phyloP scores from a whole-genome alignment of 2,329 filamentous ascomycete genomes.

The Colletotrichum orchidophilum region DNA sequence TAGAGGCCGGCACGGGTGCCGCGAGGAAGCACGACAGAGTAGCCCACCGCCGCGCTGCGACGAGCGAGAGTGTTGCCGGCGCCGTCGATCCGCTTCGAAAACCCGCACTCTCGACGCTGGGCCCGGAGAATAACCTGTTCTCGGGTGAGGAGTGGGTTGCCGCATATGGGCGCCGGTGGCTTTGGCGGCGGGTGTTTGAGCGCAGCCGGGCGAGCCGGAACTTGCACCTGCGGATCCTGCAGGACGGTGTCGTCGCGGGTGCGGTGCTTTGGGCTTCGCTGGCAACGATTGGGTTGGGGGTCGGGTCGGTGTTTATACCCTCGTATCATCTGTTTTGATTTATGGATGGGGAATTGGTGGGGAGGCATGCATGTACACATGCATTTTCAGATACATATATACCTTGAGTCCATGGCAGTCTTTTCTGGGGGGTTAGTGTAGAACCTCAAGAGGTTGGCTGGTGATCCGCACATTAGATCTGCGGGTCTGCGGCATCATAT shows the following conservation, averaged over 20 bases:
- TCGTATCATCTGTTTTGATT: conserved; percentile 24
- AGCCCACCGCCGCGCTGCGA: conserved; percentile 29
- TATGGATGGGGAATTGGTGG: background rate
- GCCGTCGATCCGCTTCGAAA: conserved; percentile 37
- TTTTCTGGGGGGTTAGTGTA: background rate
- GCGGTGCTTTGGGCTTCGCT: conserved; percentile 40
- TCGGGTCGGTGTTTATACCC: conserved; percentile 37
- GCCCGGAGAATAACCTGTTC: conserved; percentile 38
- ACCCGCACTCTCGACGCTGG: conserved; percentile 38
- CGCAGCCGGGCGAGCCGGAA: conserved; percentile 38
- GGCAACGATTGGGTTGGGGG: conserved; percentile 36
- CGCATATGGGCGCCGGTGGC: conserved; percentile 35
- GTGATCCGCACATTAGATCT: background rate
- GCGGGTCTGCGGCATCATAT: background rate
- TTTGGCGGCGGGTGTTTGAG: conserved; percentile 37
- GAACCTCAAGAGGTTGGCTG: background rate
- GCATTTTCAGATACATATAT: background rate
- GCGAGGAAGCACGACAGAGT: background rate
- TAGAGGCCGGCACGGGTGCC: conserved; percentile 43
- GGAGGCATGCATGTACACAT: background rate
- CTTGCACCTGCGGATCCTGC: conserved; percentile 38
- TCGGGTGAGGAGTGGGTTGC: conserved; percentile 37
- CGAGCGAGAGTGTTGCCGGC: conserved; percentile 25
- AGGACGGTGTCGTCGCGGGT: conserved; percentile 41
- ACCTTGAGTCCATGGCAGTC: background rate